Evolutionary conservation across 2,329 filamentous ascomycete genomes (phyloP).

Genomic region (Scedosporium aurantiacum): DNA sequence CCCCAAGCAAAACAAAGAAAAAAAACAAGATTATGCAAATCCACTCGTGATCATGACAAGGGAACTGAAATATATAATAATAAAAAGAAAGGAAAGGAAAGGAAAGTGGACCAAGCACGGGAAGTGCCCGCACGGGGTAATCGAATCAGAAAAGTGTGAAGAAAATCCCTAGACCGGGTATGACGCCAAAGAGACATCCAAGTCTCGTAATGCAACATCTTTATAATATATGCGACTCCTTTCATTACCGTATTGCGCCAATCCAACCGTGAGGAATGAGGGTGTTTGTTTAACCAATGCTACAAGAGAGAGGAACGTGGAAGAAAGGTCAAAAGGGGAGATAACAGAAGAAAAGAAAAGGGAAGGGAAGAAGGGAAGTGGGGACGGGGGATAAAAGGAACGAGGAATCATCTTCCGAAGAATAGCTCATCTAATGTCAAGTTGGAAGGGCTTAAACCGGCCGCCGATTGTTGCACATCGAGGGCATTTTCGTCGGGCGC

Average conservation of each 20-base stretch:
- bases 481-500: constrained; percentile 66
- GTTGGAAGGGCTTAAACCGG: constrained; percentile 73
- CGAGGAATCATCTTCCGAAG: background rate
- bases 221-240: constrained; percentile 3
- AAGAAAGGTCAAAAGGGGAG: background rate
- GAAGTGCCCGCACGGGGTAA: background rate
- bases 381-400: background rate
- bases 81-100: background rate
- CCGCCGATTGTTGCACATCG: constrained; percentile 69
- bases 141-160: constrained; percentile 9
- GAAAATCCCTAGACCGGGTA: constrained; percentile 2
- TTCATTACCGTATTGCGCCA: constrained; percentile 4
- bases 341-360: constrained; percentile 4
- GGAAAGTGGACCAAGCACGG: background rate
- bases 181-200: background rate
- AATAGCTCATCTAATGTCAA: constrained; percentile 58
- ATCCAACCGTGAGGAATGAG: background rate
- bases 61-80: background rate
- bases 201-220: constrained; percentile 6
- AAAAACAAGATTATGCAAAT: too few relatives aligned
- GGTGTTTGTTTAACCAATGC: constrained; percentile 1
- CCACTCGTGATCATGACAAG: background rate
- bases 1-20: too few relatives aligned
- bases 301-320: constrained; percentile 6
- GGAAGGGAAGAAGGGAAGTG: background rate